Percentiles rank a stretch among this genome's conserved stretches.
phyloP scores from a whole-genome alignment of 768 basidiomycete genomes.

The Suillus paluster region DNA sequence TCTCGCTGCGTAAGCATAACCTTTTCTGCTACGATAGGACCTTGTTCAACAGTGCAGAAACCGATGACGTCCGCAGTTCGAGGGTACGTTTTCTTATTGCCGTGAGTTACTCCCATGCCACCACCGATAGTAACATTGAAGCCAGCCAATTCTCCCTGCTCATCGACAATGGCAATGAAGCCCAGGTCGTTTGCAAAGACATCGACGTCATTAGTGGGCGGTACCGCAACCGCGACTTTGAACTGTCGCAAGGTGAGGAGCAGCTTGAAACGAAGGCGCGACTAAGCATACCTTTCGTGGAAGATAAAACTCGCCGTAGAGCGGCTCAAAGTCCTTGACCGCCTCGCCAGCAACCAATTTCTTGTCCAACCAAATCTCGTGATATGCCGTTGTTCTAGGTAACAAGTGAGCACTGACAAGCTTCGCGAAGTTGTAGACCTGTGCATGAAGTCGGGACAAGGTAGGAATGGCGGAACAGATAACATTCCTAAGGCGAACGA shows the following conservation, averaged over 20 bases:
- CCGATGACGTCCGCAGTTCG: conserved; percentile 86
- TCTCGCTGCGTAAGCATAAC: conserved; percentile 94
- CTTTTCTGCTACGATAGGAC: conserved; percentile 85
- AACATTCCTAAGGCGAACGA: conserved; percentile 64
- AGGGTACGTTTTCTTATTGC: conserved; percentile 99
- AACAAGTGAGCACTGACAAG: conserved; percentile 84
- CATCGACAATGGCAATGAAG: conserved; percentile 90
- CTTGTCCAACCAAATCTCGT: conserved; percentile 99
- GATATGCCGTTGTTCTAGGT: conserved; percentile 91
- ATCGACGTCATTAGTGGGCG: conserved; percentile 96
- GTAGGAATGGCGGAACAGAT: conserved; percentile 91
- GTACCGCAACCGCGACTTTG: conserved; percentile 96
- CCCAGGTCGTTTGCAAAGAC: conserved; percentile 96
- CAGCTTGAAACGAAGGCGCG: background rate
- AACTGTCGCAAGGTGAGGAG: conserved; percentile 55
- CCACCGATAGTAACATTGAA: conserved; percentile 96
- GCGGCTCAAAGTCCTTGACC: conserved; percentile 90
- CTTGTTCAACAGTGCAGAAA: conserved; percentile 90
- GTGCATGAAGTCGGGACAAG: conserved; percentile 81
- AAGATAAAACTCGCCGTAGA: conserved; percentile 98
- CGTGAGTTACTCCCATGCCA: conserved; percentile 99
- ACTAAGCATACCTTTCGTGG: conserved; percentile 77
- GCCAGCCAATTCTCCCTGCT: conserved; percentile 77
- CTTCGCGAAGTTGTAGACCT: conserved; percentile 85
- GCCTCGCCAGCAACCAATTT: conserved; percentile 95